These are phyloP conservation scores for Chrysanthemum makinoi DNA, from an alignment of 129 eudicot species.

Conservation along the genomic window DNA sequence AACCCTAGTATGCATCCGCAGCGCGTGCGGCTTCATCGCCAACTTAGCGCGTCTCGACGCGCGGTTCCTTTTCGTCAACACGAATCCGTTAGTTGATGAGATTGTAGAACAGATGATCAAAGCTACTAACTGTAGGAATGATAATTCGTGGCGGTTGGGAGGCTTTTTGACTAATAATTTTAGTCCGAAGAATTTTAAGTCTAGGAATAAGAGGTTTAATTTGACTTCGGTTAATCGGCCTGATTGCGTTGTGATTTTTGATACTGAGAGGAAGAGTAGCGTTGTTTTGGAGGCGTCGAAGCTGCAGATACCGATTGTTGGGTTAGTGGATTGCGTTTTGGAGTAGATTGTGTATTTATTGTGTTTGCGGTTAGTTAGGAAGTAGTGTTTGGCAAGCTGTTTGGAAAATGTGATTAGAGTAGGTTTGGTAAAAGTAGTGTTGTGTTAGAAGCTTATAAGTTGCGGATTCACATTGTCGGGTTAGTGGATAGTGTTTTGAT, in stretches of 20 bases:
- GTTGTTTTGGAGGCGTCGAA: conserved; percentile 68
- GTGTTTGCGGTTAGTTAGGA: background rate
- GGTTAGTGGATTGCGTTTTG: conserved; percentile 32
- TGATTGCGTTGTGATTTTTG: conserved; percentile 85
- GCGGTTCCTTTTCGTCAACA: conserved; percentile 73
- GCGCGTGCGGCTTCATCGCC: conserved; percentile 75
- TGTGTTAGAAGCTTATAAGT: no score
- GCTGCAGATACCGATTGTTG: conserved; percentile 87
- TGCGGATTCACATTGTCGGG: no score
- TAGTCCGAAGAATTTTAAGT: conserved; percentile 74
- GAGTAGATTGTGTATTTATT: background rate
- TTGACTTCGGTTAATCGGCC: conserved; percentile 50
- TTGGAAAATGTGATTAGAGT: no score
- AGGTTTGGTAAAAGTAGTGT: no score
- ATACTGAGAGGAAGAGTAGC: conserved; percentile 62
- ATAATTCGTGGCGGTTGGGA: conserved; percentile 70
- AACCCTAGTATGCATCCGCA: conserved; percentile 86
- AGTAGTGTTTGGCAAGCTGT: no score
- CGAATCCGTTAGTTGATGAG: conserved; percentile 71
- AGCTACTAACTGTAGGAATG: conserved; percentile 44
- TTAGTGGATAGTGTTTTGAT: no score
- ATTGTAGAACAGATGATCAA: conserved; percentile 66
- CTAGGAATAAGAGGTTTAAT: conserved; percentile 71
- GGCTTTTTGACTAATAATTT: conserved; percentile 77
- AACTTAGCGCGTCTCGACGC: conserved; percentile 51